phyloP scores from a whole-genome alignment of 805 yeast genomes.

The Torulaspora franciscae region DNA sequence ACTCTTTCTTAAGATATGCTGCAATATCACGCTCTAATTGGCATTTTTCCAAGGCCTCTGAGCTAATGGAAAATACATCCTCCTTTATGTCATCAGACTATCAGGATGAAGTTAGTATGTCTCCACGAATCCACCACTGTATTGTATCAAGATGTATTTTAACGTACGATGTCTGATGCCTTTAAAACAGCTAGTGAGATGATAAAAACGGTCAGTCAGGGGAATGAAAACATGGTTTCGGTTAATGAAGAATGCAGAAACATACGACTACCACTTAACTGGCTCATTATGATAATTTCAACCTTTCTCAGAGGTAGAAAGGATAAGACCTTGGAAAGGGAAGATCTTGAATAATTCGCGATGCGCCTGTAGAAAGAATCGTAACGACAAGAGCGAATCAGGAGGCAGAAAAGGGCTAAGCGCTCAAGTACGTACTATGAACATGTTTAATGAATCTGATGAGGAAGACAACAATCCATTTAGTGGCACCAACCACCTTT shows the following conservation, averaged over 20 bases:
- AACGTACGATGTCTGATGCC: conserved; percentile 35
- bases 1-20: conserved; percentile 53
- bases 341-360: conserved; percentile 1
- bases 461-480: conserved; percentile 41
- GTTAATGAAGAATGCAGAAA: not conserved
- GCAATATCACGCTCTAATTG: conserved; percentile 51
- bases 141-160: no score
- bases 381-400: not conserved
- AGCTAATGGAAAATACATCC: conserved; percentile 24
- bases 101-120: conserved; percentile 5
- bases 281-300: conserved; percentile 7
- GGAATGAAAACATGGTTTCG: not conserved
- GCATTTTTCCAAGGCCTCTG: conserved; percentile 23
- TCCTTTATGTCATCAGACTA: conserved; percentile 32
- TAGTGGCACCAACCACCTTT: conserved; percentile 36
- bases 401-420: not conserved
- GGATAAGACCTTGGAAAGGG: not conserved
- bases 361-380: not conserved
- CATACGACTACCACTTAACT: conserved; percentile 10
- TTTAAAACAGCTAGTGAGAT: conserved; percentile 23
- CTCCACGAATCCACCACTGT: not conserved
- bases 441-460: conserved; percentile 24
- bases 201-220: conserved; percentile 5
- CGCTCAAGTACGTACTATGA: conserved; percentile 12
- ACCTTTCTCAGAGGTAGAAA: not conserved